phyloP scores from a whole-genome alignment of 495 filamentous ascomycete genomes.

The Trichoderma gamsii region DNA sequence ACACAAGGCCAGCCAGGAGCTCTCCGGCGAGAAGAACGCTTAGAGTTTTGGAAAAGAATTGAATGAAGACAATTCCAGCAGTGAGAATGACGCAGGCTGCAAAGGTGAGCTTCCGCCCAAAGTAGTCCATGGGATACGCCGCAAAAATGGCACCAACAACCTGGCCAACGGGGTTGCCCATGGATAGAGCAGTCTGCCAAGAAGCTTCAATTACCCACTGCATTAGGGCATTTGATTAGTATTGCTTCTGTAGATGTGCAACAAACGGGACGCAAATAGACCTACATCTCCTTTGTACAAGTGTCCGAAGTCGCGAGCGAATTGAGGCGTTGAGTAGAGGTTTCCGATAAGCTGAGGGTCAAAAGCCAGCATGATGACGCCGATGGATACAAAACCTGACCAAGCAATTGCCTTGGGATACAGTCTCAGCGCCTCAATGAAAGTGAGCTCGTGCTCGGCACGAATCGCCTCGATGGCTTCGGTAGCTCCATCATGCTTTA shows the following conservation, averaged over 20 bases:
- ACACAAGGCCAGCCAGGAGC: slow-evolving; percentile 57
- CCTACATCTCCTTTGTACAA: not conserved
- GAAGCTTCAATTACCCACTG: slow-evolving; percentile 29
- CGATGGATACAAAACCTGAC: slow-evolving; percentile 44
- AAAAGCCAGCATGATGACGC: slow-evolving; percentile 54
- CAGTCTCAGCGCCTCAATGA: slow-evolving; percentile 34
- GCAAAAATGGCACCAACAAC: slow-evolving; percentile 33
- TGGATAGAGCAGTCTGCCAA: slow-evolving; percentile 33
- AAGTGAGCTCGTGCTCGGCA: slow-evolving; percentile 37
- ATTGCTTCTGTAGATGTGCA: not conserved
- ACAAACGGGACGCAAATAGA: not conserved
- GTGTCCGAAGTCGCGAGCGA: slow-evolving; percentile 19
- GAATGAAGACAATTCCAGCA: slow-evolving; percentile 46
- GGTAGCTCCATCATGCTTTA: not conserved
- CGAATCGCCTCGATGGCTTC: slow-evolving; percentile 30
- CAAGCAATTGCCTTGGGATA: slow-evolving; percentile 46
- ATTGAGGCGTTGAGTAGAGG: slow-evolving; percentile 30
- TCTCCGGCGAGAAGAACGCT: slow-evolving; percentile 56
- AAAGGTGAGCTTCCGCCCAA: slow-evolving; percentile 32
- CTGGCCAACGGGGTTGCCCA: slow-evolving; percentile 31
- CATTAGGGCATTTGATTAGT: not conserved
- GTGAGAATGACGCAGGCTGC: slow-evolving; percentile 39
- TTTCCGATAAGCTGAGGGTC: slow-evolving; percentile 36
- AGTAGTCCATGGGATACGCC: slow-evolving; percentile 30
- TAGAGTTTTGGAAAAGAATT: slow-evolving; percentile 56